These are phyloP conservation scores for Trifolium dubium DNA, from an alignment of 306 rosid genomes.

Conservation along the genomic window DNA sequence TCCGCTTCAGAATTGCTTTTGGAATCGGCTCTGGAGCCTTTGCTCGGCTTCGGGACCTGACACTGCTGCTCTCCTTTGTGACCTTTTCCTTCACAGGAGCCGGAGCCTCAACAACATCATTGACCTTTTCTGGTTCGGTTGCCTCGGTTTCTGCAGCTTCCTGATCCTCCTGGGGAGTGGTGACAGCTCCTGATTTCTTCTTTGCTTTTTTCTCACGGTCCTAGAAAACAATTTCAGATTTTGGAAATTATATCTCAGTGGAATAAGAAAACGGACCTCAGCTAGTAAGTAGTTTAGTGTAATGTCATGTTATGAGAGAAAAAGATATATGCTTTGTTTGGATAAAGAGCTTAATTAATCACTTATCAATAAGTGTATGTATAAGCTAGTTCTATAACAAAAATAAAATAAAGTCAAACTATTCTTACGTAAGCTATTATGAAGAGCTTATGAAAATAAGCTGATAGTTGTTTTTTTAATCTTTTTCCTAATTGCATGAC, in stretches of 20 bases:
- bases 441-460: too few relatives aligned
- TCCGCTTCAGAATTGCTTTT: constrained; percentile 71
- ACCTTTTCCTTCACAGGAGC: constrained; percentile 54
- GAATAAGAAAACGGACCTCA: constrained; percentile 1
- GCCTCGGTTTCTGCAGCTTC: constrained; percentile 52
- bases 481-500: neutral
- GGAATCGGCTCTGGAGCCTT: constrained; percentile 59
- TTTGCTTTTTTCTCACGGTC: constrained; percentile 89
- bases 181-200: constrained; percentile 64
- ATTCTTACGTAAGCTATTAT: too few relatives aligned
- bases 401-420: too few relatives aligned
- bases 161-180: constrained; percentile 61
- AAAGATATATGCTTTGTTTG: neutral
- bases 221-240: constrained; percentile 50
- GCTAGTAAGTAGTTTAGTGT: neutral
- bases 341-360: neutral
- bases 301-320: constrained; percentile 3
- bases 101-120: constrained; percentile 48
- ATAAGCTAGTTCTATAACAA: too few relatives aligned
- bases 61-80: constrained; percentile 54
- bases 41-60: constrained; percentile 60
- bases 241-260: neutral
- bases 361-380: neutral
- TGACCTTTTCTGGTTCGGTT: constrained; percentile 58
- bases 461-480: neutral